phyloP scores from a whole-genome alignment of 768 basidiomycete species.

The Hebeloma cylindrosporum region DNA sequence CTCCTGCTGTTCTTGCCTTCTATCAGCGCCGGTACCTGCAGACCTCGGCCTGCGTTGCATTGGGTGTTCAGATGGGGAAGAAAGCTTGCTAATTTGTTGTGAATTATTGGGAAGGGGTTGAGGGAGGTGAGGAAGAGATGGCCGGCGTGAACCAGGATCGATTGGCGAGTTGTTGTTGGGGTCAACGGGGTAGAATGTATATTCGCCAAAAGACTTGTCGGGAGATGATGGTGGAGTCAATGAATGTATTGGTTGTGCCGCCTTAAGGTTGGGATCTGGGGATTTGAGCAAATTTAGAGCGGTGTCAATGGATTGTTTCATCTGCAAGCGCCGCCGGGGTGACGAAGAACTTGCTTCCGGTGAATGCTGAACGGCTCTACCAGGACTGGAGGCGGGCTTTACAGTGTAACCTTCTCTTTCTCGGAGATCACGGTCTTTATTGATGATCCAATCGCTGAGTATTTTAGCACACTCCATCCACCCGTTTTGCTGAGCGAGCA shows the following conservation, averaged over 20 bases:
- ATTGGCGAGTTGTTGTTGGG: slow-evolving; percentile 29
- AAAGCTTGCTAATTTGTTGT: slow-evolving; percentile 35
- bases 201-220: slow-evolving; percentile 43
- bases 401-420: slow-evolving; percentile 43
- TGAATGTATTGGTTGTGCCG: slow-evolving; percentile 19
- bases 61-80: slow-evolving; percentile 23
- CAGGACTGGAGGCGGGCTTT: slow-evolving; percentile 14
- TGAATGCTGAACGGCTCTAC: slow-evolving; percentile 23
- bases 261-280: slow-evolving; percentile 31
- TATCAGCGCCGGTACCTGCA: slow-evolving; percentile 66
- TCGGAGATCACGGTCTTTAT: slow-evolving; percentile 61
- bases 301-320: slow-evolving; percentile 81
- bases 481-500: slow-evolving; percentile 77
- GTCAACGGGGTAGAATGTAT: slow-evolving; percentile 43
- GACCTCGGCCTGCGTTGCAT: slow-evolving; percentile 63
- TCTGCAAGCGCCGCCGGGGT: slow-evolving; percentile 48
- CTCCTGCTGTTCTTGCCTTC: slow-evolving; percentile 33
- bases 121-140: slow-evolving; percentile 65
- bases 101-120: slow-evolving; percentile 31
- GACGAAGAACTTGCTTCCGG: slow-evolving; percentile 28
- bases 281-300: slow-evolving; percentile 56
- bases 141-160: slow-evolving; percentile 49
- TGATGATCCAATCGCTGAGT: slow-evolving; percentile 63
- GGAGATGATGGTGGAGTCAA: slow-evolving; percentile 45
- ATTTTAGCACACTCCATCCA: slow-evolving; percentile 77